phyloP scores from a whole-genome alignment of 768 basidiomycete species.

The Serendipita vermifera region DNA sequence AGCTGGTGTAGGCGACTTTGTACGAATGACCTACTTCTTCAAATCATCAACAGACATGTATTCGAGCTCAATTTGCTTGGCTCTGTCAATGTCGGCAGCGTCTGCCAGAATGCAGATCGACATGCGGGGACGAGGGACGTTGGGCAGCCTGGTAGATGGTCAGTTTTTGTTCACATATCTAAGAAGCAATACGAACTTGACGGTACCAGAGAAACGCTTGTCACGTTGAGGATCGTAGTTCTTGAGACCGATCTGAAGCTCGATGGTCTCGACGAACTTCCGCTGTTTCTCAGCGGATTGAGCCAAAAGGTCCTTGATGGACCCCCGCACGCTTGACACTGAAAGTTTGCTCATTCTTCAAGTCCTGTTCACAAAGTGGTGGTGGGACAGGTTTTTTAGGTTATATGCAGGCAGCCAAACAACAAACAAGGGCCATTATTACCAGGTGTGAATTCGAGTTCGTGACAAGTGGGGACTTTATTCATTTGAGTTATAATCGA shows the following conservation, averaged over 20 bases:
- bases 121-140: constrained; percentile 98
- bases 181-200: constrained; percentile 55
- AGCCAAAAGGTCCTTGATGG: constrained; percentile 79
- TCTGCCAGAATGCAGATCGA: constrained; percentile 99
- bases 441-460: background rate
- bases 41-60: constrained; percentile 99
- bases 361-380: background rate
- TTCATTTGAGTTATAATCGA: too few relatives aligned
- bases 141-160: constrained; percentile 54
- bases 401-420: constrained; percentile 7
- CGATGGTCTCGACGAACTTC: constrained; percentile 91
- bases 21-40: constrained; percentile 61
- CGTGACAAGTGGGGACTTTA: constrained; percentile 6
- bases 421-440: too few relatives aligned
- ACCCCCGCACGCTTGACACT: constrained; percentile 99
- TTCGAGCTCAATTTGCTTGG: constrained; percentile 93
- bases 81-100: constrained; percentile 96
- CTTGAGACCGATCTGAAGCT: constrained; percentile 93
- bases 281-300: constrained; percentile 79
- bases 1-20: background rate
- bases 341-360: constrained; percentile 51
- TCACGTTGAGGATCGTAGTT: constrained; percentile 99
- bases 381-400: too few relatives aligned
- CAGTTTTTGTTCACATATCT: background rate
- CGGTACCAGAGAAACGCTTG: constrained; percentile 99